Percentiles rank a stretch among this genome's conserved stretches.
phyloP scores from a whole-genome alignment of 129 eudicot species.

The Helichrysum umbraculigerum region DNA sequence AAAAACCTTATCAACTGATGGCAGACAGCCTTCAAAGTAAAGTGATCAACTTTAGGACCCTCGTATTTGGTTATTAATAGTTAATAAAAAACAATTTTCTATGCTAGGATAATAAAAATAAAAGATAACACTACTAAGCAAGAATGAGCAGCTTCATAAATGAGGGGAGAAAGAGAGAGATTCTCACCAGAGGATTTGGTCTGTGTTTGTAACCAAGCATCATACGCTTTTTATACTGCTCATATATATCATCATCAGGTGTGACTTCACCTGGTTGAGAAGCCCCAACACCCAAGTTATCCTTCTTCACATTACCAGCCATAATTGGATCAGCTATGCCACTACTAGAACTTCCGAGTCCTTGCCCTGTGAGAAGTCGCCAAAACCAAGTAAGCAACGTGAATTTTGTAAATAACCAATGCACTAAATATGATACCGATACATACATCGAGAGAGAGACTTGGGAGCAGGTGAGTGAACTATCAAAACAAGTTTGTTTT shows the following conservation, averaged over 20 bases:
- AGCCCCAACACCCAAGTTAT: conserved; percentile 85
- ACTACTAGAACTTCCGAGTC: conserved; percentile 75
- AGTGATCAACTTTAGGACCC: no score
- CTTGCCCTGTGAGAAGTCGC: conserved; percentile 52
- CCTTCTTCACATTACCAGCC: conserved; percentile 68
- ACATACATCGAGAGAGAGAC: background rate
- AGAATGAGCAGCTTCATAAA: background rate
- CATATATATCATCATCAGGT: conserved; percentile 83
- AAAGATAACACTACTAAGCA: background rate
- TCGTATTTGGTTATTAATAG: no score
- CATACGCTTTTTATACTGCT: conserved; percentile 88
- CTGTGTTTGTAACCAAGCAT: conserved; percentile 76
- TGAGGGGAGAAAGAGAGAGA: background rate
- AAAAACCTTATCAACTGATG: no score
- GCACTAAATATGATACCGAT: background rate
- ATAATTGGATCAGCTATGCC: conserved; percentile 80
- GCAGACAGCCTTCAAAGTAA: no score
- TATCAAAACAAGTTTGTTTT: background rate
- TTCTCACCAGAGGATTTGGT: conserved; percentile 75
- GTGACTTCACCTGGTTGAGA: conserved; percentile 73
- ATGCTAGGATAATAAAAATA: no score
- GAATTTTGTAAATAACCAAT: background rate
- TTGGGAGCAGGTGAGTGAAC: no score
- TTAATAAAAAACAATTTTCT: no score
- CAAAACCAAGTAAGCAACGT: background rate